phyloP scores from a whole-genome alignment of 345 rosid genomes.

The Eucalyptus viminalis region DNA sequence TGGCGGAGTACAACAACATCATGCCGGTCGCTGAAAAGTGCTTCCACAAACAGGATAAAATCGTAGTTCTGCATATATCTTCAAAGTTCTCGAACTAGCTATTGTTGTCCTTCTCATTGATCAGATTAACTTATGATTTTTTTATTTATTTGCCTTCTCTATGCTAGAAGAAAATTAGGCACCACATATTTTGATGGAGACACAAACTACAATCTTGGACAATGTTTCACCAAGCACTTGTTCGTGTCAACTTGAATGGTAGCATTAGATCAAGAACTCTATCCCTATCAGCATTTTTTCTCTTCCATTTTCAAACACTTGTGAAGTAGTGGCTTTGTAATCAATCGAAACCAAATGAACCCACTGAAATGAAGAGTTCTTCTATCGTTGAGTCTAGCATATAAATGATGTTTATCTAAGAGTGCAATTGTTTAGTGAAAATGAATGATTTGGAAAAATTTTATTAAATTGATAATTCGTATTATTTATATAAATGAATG shows the following conservation, averaged over 20 bases:
- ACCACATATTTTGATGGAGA: background rate
- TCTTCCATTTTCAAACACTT: background rate
- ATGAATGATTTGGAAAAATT: background rate
- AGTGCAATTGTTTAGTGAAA: background rate
- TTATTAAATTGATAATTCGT: background rate
- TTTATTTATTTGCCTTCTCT: background rate
- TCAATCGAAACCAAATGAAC: background rate
- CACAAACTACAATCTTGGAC: background rate
- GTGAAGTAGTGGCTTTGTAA: background rate
- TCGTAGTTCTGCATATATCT: background rate
- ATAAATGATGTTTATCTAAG: background rate
- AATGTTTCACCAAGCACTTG: background rate
- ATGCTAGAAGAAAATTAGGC: background rate
- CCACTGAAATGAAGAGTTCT: background rate
- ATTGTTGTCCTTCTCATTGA: background rate
- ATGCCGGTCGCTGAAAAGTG: background rate
- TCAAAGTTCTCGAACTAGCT: background rate
- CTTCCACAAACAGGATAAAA: background rate
- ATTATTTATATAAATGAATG: background rate
- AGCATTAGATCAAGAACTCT: background rate
- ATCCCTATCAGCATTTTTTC: background rate
- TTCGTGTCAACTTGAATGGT: background rate
- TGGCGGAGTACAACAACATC: background rate
- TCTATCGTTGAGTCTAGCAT: background rate
- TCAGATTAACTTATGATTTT: background rate